Evolutionary conservation across 106 monocot genomes (phyloP).

Genomic region (Ottelia alismoides): DNA sequence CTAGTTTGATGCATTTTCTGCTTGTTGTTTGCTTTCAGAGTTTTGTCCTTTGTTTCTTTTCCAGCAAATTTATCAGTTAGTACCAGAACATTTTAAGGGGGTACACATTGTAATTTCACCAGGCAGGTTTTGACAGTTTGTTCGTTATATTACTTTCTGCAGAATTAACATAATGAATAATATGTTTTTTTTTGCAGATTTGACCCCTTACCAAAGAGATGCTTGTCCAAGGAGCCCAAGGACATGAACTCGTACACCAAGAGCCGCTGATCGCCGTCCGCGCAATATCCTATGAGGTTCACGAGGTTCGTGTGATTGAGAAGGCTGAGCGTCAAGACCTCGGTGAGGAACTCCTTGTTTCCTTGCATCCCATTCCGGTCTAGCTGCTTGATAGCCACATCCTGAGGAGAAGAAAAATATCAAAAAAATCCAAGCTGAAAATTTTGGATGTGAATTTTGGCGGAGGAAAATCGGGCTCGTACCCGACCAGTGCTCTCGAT

Average conservation of each 20-base stretch:
- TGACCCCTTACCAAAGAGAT: constrained; percentile 13
- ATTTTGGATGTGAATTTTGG: too few species aligned
- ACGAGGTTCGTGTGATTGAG: constrained; percentile 21
- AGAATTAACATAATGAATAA: too few species aligned
- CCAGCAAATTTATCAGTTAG: too few species aligned
- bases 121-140: too few species aligned
- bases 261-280: constrained; percentile 24
- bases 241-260: constrained; percentile 23
- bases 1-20: too few species aligned
- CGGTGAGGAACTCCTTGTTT: constrained; percentile 17
- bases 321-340: constrained; percentile 20
- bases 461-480: too few species aligned
- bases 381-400: constrained; percentile 20
- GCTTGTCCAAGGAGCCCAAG: constrained; percentile 18
- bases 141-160: too few species aligned
- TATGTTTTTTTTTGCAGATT: not conserved
- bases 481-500: constrained; percentile 18
- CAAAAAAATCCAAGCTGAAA: not conserved
- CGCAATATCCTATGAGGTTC: constrained; percentile 21
- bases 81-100: too few species aligned
- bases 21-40: too few species aligned
- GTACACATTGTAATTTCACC: too few species aligned
- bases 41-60: too few species aligned
- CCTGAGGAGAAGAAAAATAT: constrained; percentile 2
- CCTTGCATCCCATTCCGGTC: constrained; percentile 22